Percentiles rank a stretch among this genome's conserved stretches.
phyloP scores from a whole-genome alignment of 2,329 filamentous ascomycete species.

The Penicillium fuscoglaucum region DNA sequence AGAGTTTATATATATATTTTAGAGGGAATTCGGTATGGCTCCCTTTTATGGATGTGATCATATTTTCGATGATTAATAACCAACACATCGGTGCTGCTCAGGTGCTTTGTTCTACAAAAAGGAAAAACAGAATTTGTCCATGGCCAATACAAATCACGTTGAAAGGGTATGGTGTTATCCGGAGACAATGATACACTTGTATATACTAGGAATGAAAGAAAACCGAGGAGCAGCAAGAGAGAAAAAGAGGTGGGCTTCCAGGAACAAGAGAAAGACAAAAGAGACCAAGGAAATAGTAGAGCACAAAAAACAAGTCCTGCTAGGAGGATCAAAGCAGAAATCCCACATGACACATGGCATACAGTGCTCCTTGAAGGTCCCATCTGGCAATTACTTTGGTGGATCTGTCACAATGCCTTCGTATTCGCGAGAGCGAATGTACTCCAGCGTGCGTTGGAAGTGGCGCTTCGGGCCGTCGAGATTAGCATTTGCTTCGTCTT shows the following conservation, averaged over 20 bases:
- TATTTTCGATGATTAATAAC: background rate
- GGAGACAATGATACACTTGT: conserved; percentile 31
- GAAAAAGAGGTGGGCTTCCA: conserved; percentile 19
- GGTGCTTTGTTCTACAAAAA: background rate
- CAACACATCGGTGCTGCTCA: background rate
- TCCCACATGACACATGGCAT: background rate
- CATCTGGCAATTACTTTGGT: conserved; percentile 21
- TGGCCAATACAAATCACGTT: conserved; percentile 12
- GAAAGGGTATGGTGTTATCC: conserved; percentile 27
- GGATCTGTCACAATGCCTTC: conserved; percentile 81
- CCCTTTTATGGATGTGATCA: background rate
- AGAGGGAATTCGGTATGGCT: background rate
- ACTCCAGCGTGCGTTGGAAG: conserved; percentile 91
- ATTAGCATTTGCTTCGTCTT: conserved; percentile 62
- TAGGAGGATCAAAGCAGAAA: background rate
- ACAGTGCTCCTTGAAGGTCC: background rate
- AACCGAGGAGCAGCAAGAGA: conserved; percentile 12
- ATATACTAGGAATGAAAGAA: conserved; percentile 26
- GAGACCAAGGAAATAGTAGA: conserved; percentile 15
- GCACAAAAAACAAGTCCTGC: conserved; percentile 4
- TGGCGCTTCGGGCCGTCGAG: conserved; percentile 90
- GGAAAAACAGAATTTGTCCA: background rate
- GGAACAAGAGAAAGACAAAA: conserved; percentile 12
- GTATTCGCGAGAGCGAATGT: conserved; percentile 87
- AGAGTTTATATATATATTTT: background rate